These are phyloP conservation scores for Sordaria brevicollis DNA, from an alignment of 495 filamentous ascomycete species.

Conservation along the genomic window DNA sequence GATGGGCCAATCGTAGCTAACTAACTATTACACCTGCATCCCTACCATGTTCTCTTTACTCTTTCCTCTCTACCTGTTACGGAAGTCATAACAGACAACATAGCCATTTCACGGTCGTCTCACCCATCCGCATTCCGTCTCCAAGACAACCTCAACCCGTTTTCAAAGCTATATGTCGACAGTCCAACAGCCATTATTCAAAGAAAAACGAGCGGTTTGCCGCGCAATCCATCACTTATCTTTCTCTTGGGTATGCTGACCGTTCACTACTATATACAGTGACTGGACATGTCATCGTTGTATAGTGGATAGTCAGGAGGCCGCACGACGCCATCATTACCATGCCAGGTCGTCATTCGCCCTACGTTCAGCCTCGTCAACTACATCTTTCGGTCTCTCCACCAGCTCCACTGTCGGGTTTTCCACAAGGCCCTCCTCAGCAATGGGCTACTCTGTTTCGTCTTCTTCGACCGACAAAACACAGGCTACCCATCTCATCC, in stretches of 20 bases:
- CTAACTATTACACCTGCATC: not conserved
- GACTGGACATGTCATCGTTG: not conserved
- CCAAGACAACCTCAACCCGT: not conserved
- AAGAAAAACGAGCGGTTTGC: not conserved
- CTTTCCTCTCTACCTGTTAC: not conserved
- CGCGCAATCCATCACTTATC: not conserved
- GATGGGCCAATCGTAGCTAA: not conserved
- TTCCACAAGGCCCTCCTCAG: not conserved
- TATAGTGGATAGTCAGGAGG: not conserved
- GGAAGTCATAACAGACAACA: not conserved
- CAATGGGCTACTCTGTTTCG: not conserved
- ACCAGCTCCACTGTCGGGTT: not conserved
- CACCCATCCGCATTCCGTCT: not conserved
- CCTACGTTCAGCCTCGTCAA: not conserved
- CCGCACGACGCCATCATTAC: not conserved
- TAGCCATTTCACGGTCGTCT: not conserved
- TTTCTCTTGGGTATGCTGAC: not conserved
- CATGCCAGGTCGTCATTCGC: not conserved
- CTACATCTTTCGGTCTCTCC: not conserved
- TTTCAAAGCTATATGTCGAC: not conserved
- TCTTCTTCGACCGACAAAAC: not conserved
- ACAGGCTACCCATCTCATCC: not conserved
- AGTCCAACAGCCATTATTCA: not conserved
- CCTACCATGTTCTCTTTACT: not conserved
- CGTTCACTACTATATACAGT: not conserved